These are phyloP conservation scores for Ceriops zippeliana DNA, from an alignment of 345 rosid species.

Conservation along the genomic window DNA sequence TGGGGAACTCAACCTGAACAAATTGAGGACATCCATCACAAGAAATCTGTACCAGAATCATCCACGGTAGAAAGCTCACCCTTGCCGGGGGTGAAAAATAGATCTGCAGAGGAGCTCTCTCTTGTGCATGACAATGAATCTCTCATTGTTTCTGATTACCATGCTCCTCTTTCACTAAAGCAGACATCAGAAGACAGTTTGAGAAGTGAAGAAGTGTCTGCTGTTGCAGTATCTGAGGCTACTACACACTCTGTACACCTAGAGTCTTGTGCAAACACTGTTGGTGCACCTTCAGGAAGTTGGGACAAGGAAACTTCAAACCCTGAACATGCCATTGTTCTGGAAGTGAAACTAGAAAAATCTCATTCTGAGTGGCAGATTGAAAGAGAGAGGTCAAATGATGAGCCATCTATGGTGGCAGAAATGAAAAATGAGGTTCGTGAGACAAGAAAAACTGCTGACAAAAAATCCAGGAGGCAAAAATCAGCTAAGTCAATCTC, in stretches of 20 bases:
- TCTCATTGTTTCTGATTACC: slow-evolving; percentile 26
- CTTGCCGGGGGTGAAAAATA: slow-evolving; percentile 28
- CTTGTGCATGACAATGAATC: slow-evolving; percentile 21
- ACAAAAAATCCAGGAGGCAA: slow-evolving; percentile 83
- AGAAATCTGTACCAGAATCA: slow-evolving; percentile 35
- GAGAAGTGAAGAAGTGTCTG: slow-evolving; percentile 32
- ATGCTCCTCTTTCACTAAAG: slow-evolving; percentile 24
- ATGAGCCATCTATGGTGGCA: slow-evolving; percentile 29
- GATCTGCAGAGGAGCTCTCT: slow-evolving; percentile 28
- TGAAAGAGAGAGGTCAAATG: slow-evolving; percentile 35
- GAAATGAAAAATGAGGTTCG: slow-evolving; percentile 51
- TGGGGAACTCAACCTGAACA: slow-evolving; percentile 39
- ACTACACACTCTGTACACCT: slow-evolving; percentile 16
- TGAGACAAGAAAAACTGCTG: slow-evolving; percentile 61
- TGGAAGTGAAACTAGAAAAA: slow-evolving; percentile 26
- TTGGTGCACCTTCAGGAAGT: slow-evolving; percentile 23
- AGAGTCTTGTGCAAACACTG: slow-evolving; percentile 21
- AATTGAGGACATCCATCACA: slow-evolving; percentile 31
- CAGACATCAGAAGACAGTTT: slow-evolving; percentile 22
- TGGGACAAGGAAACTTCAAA: slow-evolving; percentile 28
- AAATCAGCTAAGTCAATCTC: slow-evolving; percentile 49
- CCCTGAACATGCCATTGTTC: slow-evolving; percentile 18
- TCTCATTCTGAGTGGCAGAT: slow-evolving; percentile 23
- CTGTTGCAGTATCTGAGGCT: slow-evolving; percentile 12
- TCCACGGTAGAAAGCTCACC: slow-evolving; percentile 32